A percentile compares a stretch with the other conserved stretches of the same genome.
Conservation (phyloP, 2,329 filamentous ascomycete genomes). For the Sclerotinia nivalis region DNA sequence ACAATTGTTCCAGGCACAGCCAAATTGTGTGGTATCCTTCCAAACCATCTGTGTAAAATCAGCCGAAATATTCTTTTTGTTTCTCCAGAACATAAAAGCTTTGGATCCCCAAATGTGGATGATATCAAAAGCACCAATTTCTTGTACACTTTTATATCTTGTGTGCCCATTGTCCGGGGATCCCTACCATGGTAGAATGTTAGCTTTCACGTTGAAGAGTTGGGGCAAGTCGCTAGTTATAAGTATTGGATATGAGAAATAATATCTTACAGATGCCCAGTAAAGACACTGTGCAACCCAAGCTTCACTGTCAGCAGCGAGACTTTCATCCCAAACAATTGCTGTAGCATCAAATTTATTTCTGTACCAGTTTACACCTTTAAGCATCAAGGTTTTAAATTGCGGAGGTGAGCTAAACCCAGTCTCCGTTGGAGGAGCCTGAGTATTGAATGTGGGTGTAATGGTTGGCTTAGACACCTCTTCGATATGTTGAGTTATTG, state of each 20-base stretch:
- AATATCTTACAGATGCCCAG: not conserved
- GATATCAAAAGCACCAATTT: too few relatives aligned
- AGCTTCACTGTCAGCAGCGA: not conserved
- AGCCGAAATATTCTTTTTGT: not conserved
- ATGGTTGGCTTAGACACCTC: not conserved
- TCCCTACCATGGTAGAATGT: too few relatives aligned
- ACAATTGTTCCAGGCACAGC: not conserved
- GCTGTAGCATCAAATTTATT: not conserved
- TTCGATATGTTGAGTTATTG: accelerated
- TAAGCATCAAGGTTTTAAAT: too few relatives aligned
- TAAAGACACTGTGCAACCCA: not conserved
- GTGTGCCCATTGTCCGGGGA: not conserved
- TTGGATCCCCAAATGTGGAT: too few relatives aligned
- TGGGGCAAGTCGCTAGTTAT: too few relatives aligned
- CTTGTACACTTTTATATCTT: not conserved
- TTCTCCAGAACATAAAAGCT: not conserved
- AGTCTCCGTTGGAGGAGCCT: not conserved
- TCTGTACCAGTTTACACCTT: not conserved
- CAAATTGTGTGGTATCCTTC: not conserved
- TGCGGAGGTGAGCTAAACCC: not conserved
- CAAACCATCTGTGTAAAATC: not conserved
- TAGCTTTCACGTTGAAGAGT: too few relatives aligned
- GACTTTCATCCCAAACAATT: not conserved
- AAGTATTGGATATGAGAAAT: not conserved
- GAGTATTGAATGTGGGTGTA: not conserved